Evolutionary conservation across 768 basidiomycete species (phyloP), one percentile per base, ranked within the genome.

Genomic region (Boletus reticuloceps): DNA sequence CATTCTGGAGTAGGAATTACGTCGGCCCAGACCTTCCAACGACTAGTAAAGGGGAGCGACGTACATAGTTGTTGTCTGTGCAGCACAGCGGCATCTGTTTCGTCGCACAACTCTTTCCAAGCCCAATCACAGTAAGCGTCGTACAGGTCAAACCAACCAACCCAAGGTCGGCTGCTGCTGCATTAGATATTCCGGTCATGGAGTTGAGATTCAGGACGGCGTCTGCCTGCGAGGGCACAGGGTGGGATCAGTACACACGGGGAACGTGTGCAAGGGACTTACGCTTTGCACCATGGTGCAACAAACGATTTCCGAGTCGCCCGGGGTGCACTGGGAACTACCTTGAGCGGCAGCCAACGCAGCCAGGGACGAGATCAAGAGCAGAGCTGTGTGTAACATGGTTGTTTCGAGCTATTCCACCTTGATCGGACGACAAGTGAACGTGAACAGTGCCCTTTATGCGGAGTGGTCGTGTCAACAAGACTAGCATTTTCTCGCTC

Each of bases 61-160:
- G 25, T 32, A 63, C 61, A 22, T 59, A 54, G 50, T 27, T 59
- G 20, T 59, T 50, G 43, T 62, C 57, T 16, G 47, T 37, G 38
- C 60, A 63, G 40, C 62, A 63, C 29, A 62, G 6, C 1, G 62
- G 57, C 4, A 42, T 3, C 32, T 63, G 57, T 25, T 34, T 53
- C 6, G 57, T 62, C n/a, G 37, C 52, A 9, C 58, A 56, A 14
- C 42, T 49, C 34, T 25, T 50, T 47, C 57, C 60, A 17, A 17
- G 43, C 16, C 58, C 55, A 14, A 62, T 63, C 27, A 59, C 58
- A 17, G 49, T 63, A 25, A 63, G 40, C 2, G 37, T 31, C 8
- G 50, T 52, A 48, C 55, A 63, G 16, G 41, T 5, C 17, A 27
- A 42, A 20, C 58, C 55, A 32, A 63, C 62, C 32, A 62, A 20